Conservation (phyloP, 2,329 filamentous ascomycete species). For the Septoria petroselini region DNA sequence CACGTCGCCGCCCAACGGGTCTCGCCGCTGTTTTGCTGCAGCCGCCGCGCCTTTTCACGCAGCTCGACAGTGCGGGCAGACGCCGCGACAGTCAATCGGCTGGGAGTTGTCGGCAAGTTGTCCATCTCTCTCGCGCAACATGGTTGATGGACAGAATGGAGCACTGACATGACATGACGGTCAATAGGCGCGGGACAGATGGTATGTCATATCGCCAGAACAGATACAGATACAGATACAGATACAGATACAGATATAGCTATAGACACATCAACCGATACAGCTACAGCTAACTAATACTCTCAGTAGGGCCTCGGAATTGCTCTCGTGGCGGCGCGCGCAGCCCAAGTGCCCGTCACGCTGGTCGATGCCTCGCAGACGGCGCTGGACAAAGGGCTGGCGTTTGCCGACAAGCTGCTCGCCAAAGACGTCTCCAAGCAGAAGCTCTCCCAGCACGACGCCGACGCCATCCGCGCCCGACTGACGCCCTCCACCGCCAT, state of each 20-base stretch:
- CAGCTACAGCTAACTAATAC: slow-evolving; percentile 23
- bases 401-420: slow-evolving; percentile 91
- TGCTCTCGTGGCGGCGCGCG: slow-evolving; percentile 86
- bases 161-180: neutral
- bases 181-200: slow-evolving; percentile 24
- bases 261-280: no score
- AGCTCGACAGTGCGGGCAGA: slow-evolving; percentile 46
- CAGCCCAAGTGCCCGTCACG: slow-evolving; percentile 76
- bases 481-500: slow-evolving; percentile 70
- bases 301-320: slow-evolving; percentile 78
- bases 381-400: slow-evolving; percentile 82
- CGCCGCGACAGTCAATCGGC: slow-evolving; percentile 71
- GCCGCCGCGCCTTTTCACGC: slow-evolving; percentile 62
- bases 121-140: slow-evolving; percentile 71
- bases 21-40: slow-evolving; percentile 11
- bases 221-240: no score
- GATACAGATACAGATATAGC: no score
- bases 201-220: no score
- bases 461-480: slow-evolving; percentile 67
- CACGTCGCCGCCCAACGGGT: slow-evolving; percentile 4
- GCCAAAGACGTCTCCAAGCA: slow-evolving; percentile 89
- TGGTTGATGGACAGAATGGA: no score
- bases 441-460: slow-evolving; percentile 76
- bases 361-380: slow-evolving; percentile 80
- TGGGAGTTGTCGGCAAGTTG: slow-evolving; percentile 70